phyloP scores from a whole-genome alignment of 345 rosid genomes.

The Trapa incisa region DNA sequence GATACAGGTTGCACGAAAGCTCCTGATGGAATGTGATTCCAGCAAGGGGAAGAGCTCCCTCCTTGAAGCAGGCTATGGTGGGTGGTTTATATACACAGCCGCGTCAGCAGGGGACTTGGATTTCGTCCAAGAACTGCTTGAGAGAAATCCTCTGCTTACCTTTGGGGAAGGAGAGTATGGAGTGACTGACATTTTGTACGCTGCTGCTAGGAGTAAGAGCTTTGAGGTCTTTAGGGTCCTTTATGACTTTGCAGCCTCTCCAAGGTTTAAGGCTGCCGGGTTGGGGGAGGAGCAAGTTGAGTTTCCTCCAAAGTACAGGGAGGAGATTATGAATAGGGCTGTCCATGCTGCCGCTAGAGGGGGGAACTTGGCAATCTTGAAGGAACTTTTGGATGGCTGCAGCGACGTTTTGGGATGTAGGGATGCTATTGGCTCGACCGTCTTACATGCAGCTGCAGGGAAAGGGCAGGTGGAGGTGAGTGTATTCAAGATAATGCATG shows the following conservation, averaged over 20 bases:
- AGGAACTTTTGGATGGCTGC: slow-evolving; percentile 44
- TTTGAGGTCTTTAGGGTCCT: slow-evolving; percentile 53
- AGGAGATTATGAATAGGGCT: slow-evolving; percentile 83
- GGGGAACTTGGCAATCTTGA: slow-evolving; percentile 49
- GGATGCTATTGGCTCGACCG: slow-evolving; percentile 69
- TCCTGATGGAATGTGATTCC: slow-evolving; percentile 54
- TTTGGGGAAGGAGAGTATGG: slow-evolving; percentile 98
- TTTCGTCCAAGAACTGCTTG: slow-evolving; percentile 60
- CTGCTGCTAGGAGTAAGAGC: slow-evolving; percentile 75
- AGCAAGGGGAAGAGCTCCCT: slow-evolving; percentile 56
- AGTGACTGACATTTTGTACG: slow-evolving; percentile 76
- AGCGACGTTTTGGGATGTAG: slow-evolving; percentile 47
- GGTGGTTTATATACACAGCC: slow-evolving; percentile 91
- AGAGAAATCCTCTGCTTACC: slow-evolving; percentile 59
- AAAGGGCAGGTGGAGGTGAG: slow-evolving; percentile 77
- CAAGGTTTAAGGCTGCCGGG: slow-evolving; percentile 52
- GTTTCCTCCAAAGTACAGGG: slow-evolving; percentile 49
- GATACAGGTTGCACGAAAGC: slow-evolving; percentile 46
- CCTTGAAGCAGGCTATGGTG: slow-evolving; percentile 68
- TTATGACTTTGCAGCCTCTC: slow-evolving; percentile 54
- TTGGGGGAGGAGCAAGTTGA: slow-evolving; percentile 52
- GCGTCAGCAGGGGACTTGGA: slow-evolving; percentile 84
- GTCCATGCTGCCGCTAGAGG: slow-evolving; percentile 93
- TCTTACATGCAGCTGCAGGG: slow-evolving; percentile 90
- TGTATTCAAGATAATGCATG: not conserved